Evolutionary conservation across 257 asterid genomes (phyloP), one percentile per base, ranked within the genome.

Genomic region (Nicotiana knightiana): DNA sequence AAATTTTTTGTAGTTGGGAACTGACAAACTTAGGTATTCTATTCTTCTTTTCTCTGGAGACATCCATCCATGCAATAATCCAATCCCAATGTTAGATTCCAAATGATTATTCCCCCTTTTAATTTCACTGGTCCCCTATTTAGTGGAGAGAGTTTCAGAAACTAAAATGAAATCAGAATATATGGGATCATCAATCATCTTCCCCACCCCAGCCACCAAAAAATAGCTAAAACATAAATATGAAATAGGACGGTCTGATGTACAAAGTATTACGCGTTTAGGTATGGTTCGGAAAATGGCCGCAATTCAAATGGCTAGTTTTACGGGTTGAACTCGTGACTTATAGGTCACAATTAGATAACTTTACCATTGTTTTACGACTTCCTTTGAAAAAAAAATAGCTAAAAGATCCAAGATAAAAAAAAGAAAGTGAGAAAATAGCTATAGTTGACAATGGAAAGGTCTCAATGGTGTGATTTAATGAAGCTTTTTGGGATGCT

Each of bases 401-500:
- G 46, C 46, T 39, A 39, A 6, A 1, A 39, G 9, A 39, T 6
- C 48, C 48, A 5, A 37, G 5, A 0, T 5, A 5, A 6, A 6
- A 37, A 6, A 39, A 39, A 39, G 0, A 39, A 0, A 37, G 8
- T 5, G 24, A 21, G 24, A 21, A 21, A 21, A 21, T 21, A 10
- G n/a, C 8, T 1, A 24, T 46, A 12, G 21, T 26, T 79, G 82
- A 78, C 48, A 30, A 28, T 66, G 13, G 67, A 51, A 53, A 79
- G 82, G 58, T 81, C 15, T 57, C 79, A 48, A 33, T 28, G 48
- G 82, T 84, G 53, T 83, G 53, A 57, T 82, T 82, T 73, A 17
- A 61, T 85, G 83, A 30, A 83, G 58, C 85, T 83, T 86, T 89
- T 35, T 59, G 70, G 84, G 90, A 87, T 90, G 88, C 86, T 71